These are phyloP conservation scores for Symbiodinium pilosum DNA, from an alignment of 73 alveolate species.

Conservation along the genomic window DNA sequence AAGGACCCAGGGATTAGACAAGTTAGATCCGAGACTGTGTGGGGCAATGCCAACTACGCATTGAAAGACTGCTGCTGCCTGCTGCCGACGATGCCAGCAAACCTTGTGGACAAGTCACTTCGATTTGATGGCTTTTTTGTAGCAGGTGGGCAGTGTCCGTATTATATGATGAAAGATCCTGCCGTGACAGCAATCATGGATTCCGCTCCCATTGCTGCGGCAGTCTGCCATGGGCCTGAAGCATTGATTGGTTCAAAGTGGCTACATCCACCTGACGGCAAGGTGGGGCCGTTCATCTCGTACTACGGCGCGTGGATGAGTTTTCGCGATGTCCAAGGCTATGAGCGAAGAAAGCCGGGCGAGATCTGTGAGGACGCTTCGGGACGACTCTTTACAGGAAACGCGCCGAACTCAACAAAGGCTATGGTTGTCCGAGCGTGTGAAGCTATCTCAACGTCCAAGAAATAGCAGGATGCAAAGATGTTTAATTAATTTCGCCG, in stretches of 20 bases:
- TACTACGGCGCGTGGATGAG: conserved; percentile 90
- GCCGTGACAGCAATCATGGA: conserved; percentile 25
- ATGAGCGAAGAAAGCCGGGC: conserved; percentile 66
- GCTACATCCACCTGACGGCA: conserved; percentile 57
- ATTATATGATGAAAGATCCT: conserved; percentile 53
- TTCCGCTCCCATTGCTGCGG: conserved; percentile 39
- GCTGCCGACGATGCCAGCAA: conserved; percentile 53
- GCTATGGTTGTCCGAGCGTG: conserved; percentile 3
- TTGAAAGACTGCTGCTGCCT: conserved; percentile 82
- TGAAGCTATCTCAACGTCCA: conserved; percentile 39
- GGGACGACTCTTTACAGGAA: conserved; percentile 68
- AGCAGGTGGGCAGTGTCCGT: conserved; percentile 87
- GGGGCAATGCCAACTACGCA: conserved; percentile 89
- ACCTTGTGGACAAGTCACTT: conserved; percentile 34
- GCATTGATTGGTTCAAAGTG: conserved; percentile 81
- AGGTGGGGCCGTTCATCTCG: conserved; percentile 37
- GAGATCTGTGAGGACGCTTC: conserved; percentile 45
- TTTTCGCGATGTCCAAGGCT: conserved; percentile 69
- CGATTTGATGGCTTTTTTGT: conserved; percentile 63
- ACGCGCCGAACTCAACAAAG: conserved; percentile 69
- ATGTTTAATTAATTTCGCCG: too few species aligned
- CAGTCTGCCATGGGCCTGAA: conserved; percentile 83
- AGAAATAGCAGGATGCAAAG: neutral
- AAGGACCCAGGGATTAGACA: neutral
- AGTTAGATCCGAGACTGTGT: neutral